These are phyloP conservation scores for Auriscalpium microsporum DNA, from an alignment of 768 basidiomycete genomes.

Conservation along the genomic window DNA sequence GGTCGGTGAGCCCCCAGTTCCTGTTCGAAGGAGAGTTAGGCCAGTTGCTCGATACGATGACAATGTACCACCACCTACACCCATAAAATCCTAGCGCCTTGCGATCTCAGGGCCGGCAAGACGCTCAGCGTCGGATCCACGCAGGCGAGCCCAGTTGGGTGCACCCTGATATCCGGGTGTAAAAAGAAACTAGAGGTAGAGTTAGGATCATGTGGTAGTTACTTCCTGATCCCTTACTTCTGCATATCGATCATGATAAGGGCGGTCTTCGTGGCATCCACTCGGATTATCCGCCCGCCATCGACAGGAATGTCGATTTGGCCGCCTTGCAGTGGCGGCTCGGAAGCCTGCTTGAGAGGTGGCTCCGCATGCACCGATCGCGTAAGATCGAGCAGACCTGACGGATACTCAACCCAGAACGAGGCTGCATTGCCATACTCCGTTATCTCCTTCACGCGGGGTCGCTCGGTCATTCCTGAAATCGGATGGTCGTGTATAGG, in stretches of 20 bases:
- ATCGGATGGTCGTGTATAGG: constrained; percentile 17
- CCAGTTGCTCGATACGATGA: neutral
- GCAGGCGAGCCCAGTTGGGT: constrained; percentile 48
- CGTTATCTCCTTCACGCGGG: constrained; percentile 33
- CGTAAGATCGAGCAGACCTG: constrained; percentile 54
- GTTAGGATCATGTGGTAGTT: constrained; percentile 36
- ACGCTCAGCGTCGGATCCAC: constrained; percentile 44
- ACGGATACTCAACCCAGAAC: constrained; percentile 67
- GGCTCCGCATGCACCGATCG: constrained; percentile 33
- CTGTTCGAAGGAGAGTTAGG: constrained; percentile 23
- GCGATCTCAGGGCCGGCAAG: constrained; percentile 38
- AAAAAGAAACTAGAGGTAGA: constrained; percentile 44
- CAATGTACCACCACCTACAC: constrained; percentile 29
- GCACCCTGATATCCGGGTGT: constrained; percentile 48
- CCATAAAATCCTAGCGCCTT: constrained; percentile 55
- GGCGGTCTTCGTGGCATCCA: constrained; percentile 42
- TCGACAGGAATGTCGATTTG: constrained; percentile 48
- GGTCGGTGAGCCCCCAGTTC: constrained; percentile 65
- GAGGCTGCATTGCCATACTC: constrained; percentile 47
- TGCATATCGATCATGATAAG: constrained; percentile 69
- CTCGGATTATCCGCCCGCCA: constrained; percentile 40
- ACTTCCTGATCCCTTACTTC: constrained; percentile 49
- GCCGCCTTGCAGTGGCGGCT: neutral
- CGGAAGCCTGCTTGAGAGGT: constrained; percentile 14
- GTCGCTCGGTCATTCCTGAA: constrained; percentile 38